Conservation (phyloP, 2,329 filamentous ascomycete species). For the Ascochyta pisi region DNA sequence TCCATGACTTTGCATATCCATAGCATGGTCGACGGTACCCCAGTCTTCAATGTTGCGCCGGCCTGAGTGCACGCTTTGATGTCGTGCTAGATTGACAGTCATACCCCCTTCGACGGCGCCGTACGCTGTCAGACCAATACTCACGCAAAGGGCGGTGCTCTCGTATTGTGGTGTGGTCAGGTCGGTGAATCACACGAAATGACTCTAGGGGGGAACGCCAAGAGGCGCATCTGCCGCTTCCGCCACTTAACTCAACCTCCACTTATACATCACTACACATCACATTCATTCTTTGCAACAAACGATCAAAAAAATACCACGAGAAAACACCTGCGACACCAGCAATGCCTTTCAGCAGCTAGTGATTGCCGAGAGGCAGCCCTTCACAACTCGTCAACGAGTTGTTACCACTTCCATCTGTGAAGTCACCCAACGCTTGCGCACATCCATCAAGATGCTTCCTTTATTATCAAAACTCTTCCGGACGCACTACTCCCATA, state of each 20-base stretch:
- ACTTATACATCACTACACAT: slow-evolving; percentile 4
- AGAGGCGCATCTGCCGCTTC: slow-evolving; percentile 10
- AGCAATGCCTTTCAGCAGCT: slow-evolving; percentile 20
- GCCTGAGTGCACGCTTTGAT: no score
- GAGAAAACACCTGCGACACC: not conserved
- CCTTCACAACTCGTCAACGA: slow-evolving; percentile 29
- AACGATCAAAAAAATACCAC: not conserved
- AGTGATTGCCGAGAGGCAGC: slow-evolving; percentile 35
- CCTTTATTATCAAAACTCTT: slow-evolving; percentile 56
- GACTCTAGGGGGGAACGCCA: slow-evolving; percentile 8
- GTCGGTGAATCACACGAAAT: slow-evolving; percentile 10
- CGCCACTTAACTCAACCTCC: slow-evolving; percentile 14
- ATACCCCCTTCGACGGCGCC: no score
- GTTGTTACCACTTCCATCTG: slow-evolving; percentile 25
- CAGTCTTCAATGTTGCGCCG: no score
- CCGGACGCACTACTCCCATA: slow-evolving; percentile 59
- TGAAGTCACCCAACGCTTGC: slow-evolving; percentile 33
- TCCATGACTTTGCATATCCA: no score
- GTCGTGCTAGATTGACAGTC: no score
- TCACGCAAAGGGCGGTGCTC: slow-evolving; percentile 10
- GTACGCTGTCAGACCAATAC: no score
- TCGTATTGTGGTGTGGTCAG: slow-evolving; percentile 1
- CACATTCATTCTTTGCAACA: slow-evolving; percentile 5
- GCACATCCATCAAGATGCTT: slow-evolving; percentile 57
- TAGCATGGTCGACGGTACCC: no score